Conservation (phyloP, 805 yeast species). For the Kurtzmaniella fragi region DNA sequence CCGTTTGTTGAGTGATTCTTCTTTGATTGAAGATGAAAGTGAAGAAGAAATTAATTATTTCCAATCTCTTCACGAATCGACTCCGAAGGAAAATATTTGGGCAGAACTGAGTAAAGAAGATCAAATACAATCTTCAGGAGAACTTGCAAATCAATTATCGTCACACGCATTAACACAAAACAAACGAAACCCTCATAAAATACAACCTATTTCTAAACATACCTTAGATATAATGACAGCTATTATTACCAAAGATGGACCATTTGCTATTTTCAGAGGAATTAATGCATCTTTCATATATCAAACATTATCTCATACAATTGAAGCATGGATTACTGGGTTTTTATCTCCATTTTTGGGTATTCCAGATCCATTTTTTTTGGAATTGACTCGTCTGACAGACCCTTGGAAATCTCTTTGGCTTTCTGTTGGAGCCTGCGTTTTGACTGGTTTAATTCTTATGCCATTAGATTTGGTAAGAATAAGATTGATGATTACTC, state of each 20-base stretch:
- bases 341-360: conserved; percentile 74
- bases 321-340: conserved; percentile 92
- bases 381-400: conserved; percentile 75
- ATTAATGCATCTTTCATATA: conserved; percentile 75
- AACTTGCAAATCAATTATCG: background rate
- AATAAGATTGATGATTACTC: conserved; percentile 70
- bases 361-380: conserved; percentile 84
- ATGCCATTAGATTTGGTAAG: conserved; percentile 81
- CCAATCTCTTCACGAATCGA: conserved; percentile 14
- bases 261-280: conserved; percentile 67
- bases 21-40: conserved; percentile 19
- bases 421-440: conserved; percentile 65
- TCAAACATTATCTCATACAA: conserved; percentile 66
- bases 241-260: conserved; percentile 65
- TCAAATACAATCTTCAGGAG: background rate
- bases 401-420: conserved; percentile 66
- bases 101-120: background rate
- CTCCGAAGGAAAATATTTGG: background rate
- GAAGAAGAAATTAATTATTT: conserved; percentile 31
- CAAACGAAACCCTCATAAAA: conserved; percentile 16
- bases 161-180: background rate
- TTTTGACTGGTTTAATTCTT: conserved; percentile 64
- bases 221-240: conserved; percentile 63
- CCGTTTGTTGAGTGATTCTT: conserved; percentile 12
- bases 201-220: conserved; percentile 56